phyloP scores from a whole-genome alignment of 371 early-diverging fungal genomes.

The Apophysomyces elegans region DNA sequence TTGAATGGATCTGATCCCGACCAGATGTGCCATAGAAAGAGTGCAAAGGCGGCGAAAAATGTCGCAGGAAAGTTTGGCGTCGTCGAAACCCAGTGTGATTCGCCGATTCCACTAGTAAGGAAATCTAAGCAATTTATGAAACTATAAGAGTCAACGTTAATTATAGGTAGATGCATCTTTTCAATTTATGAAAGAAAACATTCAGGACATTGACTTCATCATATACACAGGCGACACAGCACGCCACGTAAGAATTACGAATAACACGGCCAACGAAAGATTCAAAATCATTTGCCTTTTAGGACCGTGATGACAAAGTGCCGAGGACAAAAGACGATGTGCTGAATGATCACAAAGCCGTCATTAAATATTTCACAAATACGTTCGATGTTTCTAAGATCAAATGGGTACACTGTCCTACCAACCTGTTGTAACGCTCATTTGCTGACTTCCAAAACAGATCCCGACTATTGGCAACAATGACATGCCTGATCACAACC shows the following conservation, averaged over 20 bases:
- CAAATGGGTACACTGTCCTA: conserved; percentile 28
- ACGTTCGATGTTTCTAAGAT: conserved; percentile 32
- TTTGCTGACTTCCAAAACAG: conserved; percentile 15
- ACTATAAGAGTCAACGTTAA: too few relatives aligned
- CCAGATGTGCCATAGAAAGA: conserved; percentile 24
- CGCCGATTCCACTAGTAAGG: conserved; percentile 33
- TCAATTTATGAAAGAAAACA: conserved; percentile 34
- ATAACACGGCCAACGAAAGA: not conserved
- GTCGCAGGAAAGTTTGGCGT: conserved; percentile 43
- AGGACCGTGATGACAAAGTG: conserved; percentile 43
- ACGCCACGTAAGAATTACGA: conserved; percentile 39
- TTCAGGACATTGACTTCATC: conserved; percentile 48
- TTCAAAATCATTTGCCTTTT: not conserved
- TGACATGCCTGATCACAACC: conserved; percentile 39
- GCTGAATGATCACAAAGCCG: conserved; percentile 30
- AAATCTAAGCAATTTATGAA: too few relatives aligned
- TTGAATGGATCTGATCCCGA: conserved; percentile 22
- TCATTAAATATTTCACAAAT: conserved; percentile 32
- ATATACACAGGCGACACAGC: conserved; percentile 57
- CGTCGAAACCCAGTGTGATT: conserved; percentile 41
- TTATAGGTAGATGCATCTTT: conserved; percentile 38
- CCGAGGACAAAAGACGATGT: conserved; percentile 32
- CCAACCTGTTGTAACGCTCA: not conserved
- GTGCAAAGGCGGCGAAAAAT: not conserved
- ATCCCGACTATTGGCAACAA: conserved; percentile 57